phyloP scores from a whole-genome alignment of 352 stramenopile genomes.

The Pythium vanterpoolii region DNA sequence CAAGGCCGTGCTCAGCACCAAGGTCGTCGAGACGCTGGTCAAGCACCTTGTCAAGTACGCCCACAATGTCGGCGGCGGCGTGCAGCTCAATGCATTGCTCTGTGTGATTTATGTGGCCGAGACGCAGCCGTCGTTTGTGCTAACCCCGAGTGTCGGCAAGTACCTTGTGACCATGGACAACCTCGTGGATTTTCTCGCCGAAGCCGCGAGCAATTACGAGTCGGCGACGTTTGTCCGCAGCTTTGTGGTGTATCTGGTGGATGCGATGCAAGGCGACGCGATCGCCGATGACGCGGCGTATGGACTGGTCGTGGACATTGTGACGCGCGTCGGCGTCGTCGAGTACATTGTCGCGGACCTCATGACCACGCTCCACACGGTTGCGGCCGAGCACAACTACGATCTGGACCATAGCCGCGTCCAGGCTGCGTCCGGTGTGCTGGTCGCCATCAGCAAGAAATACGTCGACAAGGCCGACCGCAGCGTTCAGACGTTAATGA shows the following conservation, averaged over 20 bases:
- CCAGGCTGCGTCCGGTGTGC: constrained; percentile 36
- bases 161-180: constrained; percentile 68
- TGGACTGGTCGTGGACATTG: constrained; percentile 36
- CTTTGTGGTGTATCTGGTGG: constrained; percentile 47
- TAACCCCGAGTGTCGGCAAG: constrained; percentile 56
- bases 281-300: constrained; percentile 36
- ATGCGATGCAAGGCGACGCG: constrained; percentile 14
- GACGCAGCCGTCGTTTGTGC: constrained; percentile 61
- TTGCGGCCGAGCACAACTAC: constrained; percentile 43
- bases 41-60: constrained; percentile 79
- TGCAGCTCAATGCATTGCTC: constrained; percentile 70
- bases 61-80: constrained; percentile 35
- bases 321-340: constrained; percentile 36
- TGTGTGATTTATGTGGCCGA: constrained; percentile 75
- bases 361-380: constrained; percentile 41
- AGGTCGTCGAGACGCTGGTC: constrained; percentile 66
- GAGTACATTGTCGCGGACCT: constrained; percentile 52
- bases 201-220: constrained; percentile 71
- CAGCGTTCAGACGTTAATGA: constrained; percentile 19
- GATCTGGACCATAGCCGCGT: constrained; percentile 34
- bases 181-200: constrained; percentile 53
- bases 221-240: constrained; percentile 63
- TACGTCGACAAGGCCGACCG: constrained; percentile 52
- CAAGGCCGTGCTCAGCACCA: constrained; percentile 69
- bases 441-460: constrained; percentile 60